These are phyloP conservation scores for Xylariaceae sp. DNA, from an alignment of 2,329 filamentous ascomycete genomes.

Conservation along the genomic window DNA sequence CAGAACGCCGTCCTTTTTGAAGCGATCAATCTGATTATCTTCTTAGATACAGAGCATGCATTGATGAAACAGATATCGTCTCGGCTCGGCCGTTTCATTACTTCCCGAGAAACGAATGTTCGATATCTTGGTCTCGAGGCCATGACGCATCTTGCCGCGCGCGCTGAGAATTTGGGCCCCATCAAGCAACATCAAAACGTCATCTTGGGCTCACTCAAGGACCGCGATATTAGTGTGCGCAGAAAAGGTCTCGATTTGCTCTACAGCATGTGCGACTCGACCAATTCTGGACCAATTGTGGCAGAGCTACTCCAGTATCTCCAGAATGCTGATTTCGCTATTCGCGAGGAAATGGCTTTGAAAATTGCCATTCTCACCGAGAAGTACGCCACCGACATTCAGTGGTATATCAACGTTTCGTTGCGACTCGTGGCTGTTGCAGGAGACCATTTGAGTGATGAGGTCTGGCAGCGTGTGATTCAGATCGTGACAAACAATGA, in stretches of 20 bases:
- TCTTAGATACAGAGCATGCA: slow-evolving; percentile 88
- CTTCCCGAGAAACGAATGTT: slow-evolving; percentile 94
- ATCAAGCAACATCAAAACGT: slow-evolving; percentile 98
- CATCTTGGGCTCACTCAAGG: slow-evolving; percentile 88
- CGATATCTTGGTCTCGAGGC: slow-evolving; percentile 93
- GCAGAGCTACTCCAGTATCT: slow-evolving; percentile 90
- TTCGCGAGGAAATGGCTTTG: slow-evolving; percentile 97
- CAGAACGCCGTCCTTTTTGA: slow-evolving; percentile 98
- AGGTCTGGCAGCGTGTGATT: slow-evolving; percentile 98
- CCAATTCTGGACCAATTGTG: slow-evolving; percentile 91
- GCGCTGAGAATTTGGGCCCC: slow-evolving; percentile 88
- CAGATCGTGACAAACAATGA: slow-evolving; percentile 99
- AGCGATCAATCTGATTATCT: slow-evolving; percentile 97
- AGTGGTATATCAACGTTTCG: slow-evolving; percentile 99
- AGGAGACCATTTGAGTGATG: slow-evolving; percentile 96
- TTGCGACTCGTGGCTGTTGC: slow-evolving; percentile 91
- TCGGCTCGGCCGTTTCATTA: slow-evolving; percentile 88
- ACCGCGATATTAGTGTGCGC: slow-evolving; percentile 94
- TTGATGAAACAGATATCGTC: slow-evolving; percentile 95
- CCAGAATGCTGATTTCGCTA: slow-evolving; percentile 94
- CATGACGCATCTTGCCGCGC: slow-evolving; percentile 94
- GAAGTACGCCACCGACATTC: slow-evolving; percentile 95
- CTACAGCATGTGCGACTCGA: slow-evolving; percentile 98
- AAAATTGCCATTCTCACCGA: slow-evolving; percentile 98
- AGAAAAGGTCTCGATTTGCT: slow-evolving; percentile 91